Evolutionary conservation across 176 grass and related monocot genomes (phyloP).

Genomic region (Thinopyrum elongatum): DNA sequence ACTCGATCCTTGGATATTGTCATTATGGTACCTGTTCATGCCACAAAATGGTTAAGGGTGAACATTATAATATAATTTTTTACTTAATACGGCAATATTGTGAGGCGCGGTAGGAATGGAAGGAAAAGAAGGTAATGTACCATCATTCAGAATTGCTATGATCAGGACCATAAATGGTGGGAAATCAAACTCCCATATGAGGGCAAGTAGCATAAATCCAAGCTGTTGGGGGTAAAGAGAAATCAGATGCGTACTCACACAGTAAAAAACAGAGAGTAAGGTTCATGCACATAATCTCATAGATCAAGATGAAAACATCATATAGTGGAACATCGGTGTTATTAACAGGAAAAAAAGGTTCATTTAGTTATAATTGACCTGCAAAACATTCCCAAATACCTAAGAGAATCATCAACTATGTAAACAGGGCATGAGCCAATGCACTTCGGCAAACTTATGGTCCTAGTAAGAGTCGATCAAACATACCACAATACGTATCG

Average conservation of each 20-base stretch:
- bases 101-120: not conserved
- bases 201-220: constrained; percentile 61
- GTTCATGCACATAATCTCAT: not conserved
- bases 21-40: constrained; percentile 37
- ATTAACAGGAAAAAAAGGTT: not conserved
- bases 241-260: not conserved
- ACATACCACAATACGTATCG: constrained; percentile 61
- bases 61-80: not conserved
- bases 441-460: not conserved
- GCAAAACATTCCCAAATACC: not conserved
- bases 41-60: not conserved
- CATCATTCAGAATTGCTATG: constrained; percentile 70
- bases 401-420: not conserved
- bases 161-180: constrained; percentile 68
- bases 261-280: not conserved
- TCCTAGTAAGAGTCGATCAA: not conserved
- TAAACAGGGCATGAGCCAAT: not conserved
- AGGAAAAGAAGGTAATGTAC: constrained; percentile 20
- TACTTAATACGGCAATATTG: not conserved
- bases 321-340: not conserved
- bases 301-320: not conserved
- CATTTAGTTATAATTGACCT: not conserved
- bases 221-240: constrained; percentile 33
- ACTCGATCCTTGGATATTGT: constrained; percentile 47
- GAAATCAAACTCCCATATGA: constrained; percentile 56